phyloP scores from a whole-genome alignment of 2,329 filamentous ascomycete species.

The Eutypa lata region DNA sequence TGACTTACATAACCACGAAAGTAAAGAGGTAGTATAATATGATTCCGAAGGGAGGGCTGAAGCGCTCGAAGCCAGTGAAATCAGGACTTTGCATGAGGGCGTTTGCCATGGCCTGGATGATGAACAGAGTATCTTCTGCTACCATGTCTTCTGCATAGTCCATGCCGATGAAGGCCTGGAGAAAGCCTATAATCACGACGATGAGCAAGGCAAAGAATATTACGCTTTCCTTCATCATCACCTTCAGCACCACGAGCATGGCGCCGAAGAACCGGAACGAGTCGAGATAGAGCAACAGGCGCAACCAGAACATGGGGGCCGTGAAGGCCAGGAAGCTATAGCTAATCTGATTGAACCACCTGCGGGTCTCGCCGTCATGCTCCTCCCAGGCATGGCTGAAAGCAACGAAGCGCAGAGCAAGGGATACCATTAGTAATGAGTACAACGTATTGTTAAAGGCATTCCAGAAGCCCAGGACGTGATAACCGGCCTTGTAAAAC shows the following conservation, averaged over 20 bases:
- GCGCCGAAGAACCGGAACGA: conserved; percentile 94
- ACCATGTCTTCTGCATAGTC: conserved; percentile 75
- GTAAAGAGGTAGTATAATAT: conserved; percentile 98
- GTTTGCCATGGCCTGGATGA: conserved; percentile 80
- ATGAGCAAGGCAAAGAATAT: conserved; percentile 93
- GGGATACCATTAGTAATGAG: conserved; percentile 70
- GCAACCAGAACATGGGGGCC: conserved; percentile 95
- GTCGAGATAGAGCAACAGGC: conserved; percentile 88
- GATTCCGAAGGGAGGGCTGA: conserved; percentile 88
- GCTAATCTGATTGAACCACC: conserved; percentile 71
- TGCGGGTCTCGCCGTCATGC: conserved; percentile 47
- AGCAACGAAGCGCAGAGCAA: conserved; percentile 76
- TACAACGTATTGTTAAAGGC: conserved; percentile 89
- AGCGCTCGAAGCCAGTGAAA: conserved; percentile 83
- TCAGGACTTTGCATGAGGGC: conserved; percentile 90
- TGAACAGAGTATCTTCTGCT: conserved; percentile 67
- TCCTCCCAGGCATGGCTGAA: conserved; percentile 53
- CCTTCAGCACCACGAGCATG: conserved; percentile 95
- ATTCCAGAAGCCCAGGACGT: conserved; percentile 96
- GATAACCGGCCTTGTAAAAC: conserved; percentile 88
- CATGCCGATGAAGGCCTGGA: conserved; percentile 91
- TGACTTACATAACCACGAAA: conserved; percentile 82
- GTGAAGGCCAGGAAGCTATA: conserved; percentile 94
- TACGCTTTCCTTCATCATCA: conserved; percentile 89
- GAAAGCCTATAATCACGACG: conserved; percentile 80